Base-by-base conservation (phyloP, 345 rosid genomes). In the Hibiscus tridactylites region DNA sequence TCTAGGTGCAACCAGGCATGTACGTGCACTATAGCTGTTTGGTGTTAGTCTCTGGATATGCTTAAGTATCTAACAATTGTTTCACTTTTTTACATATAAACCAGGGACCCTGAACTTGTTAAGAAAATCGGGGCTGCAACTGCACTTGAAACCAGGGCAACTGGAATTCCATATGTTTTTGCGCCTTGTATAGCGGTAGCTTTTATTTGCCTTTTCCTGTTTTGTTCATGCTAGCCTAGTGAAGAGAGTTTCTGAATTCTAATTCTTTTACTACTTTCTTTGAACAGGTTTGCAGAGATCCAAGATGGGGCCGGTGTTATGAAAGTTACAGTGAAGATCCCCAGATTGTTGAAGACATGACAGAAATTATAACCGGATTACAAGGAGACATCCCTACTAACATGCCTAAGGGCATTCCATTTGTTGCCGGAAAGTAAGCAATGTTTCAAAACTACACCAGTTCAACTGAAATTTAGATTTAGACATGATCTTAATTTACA, bases 231-330 rank as follows among this genome's bases (percentile, higher is more conserved):
- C 11, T 8, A 1, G 0, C 11, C 11, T 10, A 2, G 12, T 0
- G 12, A n/a, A 29, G 47, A 28, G 28, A 31, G 4, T 8, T 70
- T 33, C 13, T 61, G 6, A 37, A 2, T 70, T 5, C 59, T 49
- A 11, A 28, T 68, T 11, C 24, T 1, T 13, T 56, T 70, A 6
- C 37, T 28, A 12, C 19, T 39, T 63, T 9, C 10, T 42, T 1
- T 47, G 4, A 19, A 68, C 80, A 90, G 97, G 98, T 94, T 28
- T 95, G 97, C 66, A 85, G 97, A 81, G 97, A 95, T 82, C 97
- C 97, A 9, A 85, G 97, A 78, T 94, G 97, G 98, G 96, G 99
- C 46, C 78, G 97, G 39, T 94, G 99, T 80, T 94, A 87, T 2
- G 97, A 94, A 79, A 94, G 99, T 80, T 94, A 85, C 75, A 90